A percentile compares a stretch with the other conserved stretches of the same genome.
Conservation (phyloP, 2,329 filamentous ascomycete species). For the Gremmenia infestans region DNA sequence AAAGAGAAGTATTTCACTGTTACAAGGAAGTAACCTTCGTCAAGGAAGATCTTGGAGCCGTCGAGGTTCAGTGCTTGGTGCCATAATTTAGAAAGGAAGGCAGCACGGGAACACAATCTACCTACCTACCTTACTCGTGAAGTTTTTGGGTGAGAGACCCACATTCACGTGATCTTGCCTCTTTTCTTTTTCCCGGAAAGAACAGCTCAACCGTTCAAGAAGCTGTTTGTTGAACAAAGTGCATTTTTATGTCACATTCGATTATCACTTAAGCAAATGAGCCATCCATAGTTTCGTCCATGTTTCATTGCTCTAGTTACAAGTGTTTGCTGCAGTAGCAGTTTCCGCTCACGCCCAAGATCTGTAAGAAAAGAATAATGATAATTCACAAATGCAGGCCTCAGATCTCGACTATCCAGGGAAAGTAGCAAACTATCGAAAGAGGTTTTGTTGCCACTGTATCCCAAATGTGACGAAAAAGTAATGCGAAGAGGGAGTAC, state of each 20-base stretch:
- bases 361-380: constrained; percentile 19
- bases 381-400: constrained; percentile 15
- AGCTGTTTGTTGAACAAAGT: too few relatives aligned
- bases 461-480: constrained; percentile 3
- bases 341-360: constrained; percentile 12
- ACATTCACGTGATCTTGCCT: too few relatives aligned
- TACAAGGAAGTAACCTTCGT: neutral
- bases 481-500: constrained; percentile 14
- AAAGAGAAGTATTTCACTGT: neutral
- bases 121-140: too few relatives aligned
- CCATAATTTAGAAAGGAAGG: neutral
- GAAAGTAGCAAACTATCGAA: constrained; percentile 4
- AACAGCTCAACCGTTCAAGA: too few relatives aligned
- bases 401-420: neutral
- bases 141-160: too few relatives aligned
- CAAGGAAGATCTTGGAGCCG: neutral
- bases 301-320: constrained; percentile 27
- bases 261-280: neutral
- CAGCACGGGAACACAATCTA: too few relatives aligned
- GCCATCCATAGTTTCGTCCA: neutral
- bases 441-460: constrained; percentile 7
- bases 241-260: neutral
- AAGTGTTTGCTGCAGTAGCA: constrained; percentile 18
- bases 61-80: neutral
- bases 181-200: too few relatives aligned